Evolutionary conservation across 768 basidiomycete genomes (phyloP).

Genomic region (Asterophora lycoperdoides): DNA sequence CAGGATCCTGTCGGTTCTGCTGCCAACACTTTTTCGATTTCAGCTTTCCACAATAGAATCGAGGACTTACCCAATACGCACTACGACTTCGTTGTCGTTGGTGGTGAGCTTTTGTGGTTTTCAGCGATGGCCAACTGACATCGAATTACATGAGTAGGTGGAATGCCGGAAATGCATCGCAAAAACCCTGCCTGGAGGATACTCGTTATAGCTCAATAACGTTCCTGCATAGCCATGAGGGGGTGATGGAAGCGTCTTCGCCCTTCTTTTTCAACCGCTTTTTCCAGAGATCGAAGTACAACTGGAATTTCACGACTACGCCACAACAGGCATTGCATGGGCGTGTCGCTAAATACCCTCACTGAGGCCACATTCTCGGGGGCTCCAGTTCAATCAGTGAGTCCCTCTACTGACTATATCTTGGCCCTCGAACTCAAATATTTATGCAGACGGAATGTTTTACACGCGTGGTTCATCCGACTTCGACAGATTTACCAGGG

Average conservation of each 20-base stretch:
- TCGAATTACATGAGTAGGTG: conserved; percentile 4
- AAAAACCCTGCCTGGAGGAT: conserved; percentile 7
- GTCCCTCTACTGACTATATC: background rate
- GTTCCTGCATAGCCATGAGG: conserved; percentile 14
- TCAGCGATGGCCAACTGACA: background rate
- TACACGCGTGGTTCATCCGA: conserved; percentile 26
- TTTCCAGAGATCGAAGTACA: conserved; percentile 12
- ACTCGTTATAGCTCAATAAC: conserved; percentile 9
- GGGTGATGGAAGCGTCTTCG: conserved; percentile 14
- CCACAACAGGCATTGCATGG: conserved; percentile 20
- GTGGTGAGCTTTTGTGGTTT: background rate
- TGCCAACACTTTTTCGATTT: too few species aligned
- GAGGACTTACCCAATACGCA: conserved; percentile 7
- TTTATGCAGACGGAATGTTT: conserved; percentile 16
- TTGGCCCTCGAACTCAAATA: background rate
- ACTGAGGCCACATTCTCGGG: conserved; percentile 27
- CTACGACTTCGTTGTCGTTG: conserved; percentile 13
- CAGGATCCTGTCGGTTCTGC: too few species aligned
- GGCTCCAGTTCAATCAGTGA: conserved; percentile 28
- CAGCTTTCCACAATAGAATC: background rate
- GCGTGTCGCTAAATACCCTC: conserved; percentile 14
- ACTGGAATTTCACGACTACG: conserved; percentile 28
- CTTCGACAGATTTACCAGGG: conserved; percentile 22
- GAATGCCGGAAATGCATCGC: conserved; percentile 12
- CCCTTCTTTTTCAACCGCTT: conserved; percentile 16